Conservation (phyloP, 1,139 yeast genomes). For the Candida sanyaensis region DNA sequence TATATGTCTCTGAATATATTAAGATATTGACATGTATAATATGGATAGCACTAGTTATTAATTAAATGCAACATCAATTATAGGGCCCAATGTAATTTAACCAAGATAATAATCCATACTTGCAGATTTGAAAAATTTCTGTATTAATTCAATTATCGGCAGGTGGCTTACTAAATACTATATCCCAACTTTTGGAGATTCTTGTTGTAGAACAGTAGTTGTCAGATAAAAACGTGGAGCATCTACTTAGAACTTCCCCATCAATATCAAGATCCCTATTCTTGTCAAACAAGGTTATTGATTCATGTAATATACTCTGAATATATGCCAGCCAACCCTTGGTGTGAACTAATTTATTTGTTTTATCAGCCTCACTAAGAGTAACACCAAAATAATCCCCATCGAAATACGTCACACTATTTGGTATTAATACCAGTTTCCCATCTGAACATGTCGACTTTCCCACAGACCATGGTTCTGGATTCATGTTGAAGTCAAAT, state of each 20-base stretch:
- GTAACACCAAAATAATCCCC: conserved; percentile 22
- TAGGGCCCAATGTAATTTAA: too few relatives aligned
- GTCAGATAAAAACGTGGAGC: conserved; percentile 16
- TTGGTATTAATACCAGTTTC: conserved; percentile 22
- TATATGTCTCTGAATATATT: too few relatives aligned
- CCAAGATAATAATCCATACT: too few relatives aligned
- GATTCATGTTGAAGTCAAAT: conserved; percentile 21
- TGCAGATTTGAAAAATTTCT: too few relatives aligned
- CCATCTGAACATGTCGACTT: conserved; percentile 19
- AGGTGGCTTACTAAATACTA: too few relatives aligned
- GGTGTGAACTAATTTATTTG: conserved; percentile 18
- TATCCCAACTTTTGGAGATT: conserved; percentile 3
- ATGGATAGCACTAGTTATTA: too few relatives aligned
- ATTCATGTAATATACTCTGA: conserved; percentile 10
- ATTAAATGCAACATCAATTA: too few relatives aligned
- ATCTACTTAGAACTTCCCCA: conserved; percentile 15
- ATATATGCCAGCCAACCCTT: conserved; percentile 21
- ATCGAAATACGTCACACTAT: conserved; percentile 22
- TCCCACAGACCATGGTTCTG: conserved; percentile 19
- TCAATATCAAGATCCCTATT: conserved; percentile 4
- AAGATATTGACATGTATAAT: too few relatives aligned
- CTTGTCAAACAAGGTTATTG: background rate
- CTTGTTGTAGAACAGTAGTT: conserved; percentile 15
- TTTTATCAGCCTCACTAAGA: conserved; percentile 22
- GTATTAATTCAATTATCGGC: too few relatives aligned